These are phyloP conservation scores for Yarrowia yakushimensis DNA, from an alignment of 805 yeast genomes.

Conservation along the genomic window DNA sequence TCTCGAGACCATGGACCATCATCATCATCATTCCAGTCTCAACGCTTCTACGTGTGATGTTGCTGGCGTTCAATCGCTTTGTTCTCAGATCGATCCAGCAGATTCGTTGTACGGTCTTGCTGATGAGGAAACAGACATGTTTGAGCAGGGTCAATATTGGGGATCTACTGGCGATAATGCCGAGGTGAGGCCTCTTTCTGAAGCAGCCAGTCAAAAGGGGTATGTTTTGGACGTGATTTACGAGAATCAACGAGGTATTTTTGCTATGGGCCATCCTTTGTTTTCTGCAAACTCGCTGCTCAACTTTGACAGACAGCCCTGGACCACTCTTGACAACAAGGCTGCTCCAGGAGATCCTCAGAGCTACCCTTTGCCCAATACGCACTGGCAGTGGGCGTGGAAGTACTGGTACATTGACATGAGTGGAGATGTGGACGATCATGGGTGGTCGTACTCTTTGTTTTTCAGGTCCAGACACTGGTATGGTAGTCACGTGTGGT, in stretches of 20 bases:
- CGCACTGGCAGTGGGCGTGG: constrained; percentile 68
- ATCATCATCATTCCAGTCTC: too few relatives aligned
- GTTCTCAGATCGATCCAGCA: not conserved
- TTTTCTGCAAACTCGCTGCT: constrained; percentile 40
- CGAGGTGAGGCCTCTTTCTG: not conserved
- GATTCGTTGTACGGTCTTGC: not conserved
- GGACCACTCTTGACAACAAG: constrained; percentile 32
- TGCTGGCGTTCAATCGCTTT: not conserved
- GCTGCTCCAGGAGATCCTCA: constrained; percentile 32
- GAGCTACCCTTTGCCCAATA: constrained; percentile 48
- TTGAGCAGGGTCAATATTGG: constrained; percentile 16
- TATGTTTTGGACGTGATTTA: constrained; percentile 37
- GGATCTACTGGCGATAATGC: not conserved
- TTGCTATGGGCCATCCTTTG: constrained; percentile 40
- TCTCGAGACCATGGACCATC: constrained; percentile 5
- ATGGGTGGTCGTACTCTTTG: constrained; percentile 76
- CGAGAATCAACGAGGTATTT: constrained; percentile 44
- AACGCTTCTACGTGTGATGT: not conserved
- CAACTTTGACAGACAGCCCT: constrained; percentile 40
- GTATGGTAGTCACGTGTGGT: constrained; percentile 56
- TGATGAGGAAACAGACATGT: constrained; percentile 2
- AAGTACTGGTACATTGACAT: constrained; percentile 68
- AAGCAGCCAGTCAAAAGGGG: not conserved
- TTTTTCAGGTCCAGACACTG: constrained; percentile 49
- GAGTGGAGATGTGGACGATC: constrained; percentile 69